Evolutionary conservation across 805 yeast species (phyloP), one percentile per base, ranked within the genome.

Genomic region (Hanseniaspora hatyaiensis): DNA sequence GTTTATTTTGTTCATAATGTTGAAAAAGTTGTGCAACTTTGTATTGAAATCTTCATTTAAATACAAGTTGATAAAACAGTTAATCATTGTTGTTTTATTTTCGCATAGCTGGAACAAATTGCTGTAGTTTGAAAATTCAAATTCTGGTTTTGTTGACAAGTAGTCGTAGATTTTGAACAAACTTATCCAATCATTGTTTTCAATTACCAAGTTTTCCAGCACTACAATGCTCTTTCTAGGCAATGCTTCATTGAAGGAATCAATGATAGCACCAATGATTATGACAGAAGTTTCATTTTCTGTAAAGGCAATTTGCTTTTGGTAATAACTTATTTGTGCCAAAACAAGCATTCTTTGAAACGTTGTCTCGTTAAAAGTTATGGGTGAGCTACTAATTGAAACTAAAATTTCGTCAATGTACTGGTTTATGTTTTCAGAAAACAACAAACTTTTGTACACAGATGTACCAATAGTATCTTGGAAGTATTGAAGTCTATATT

Each of bases 101-200:
- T 18, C 30, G 11, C 22, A 26, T 12, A 29, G 8, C 15, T 11
- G 32, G 22, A 44, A 34, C 8, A 44, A 16, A 12, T 30, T 44
- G 6, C 15, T 12, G 12, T 44, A 44, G 8, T 34, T 15, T 13
- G 4, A 16, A 31, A 29, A 44, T 4, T 20, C n/a, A n/a, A 44
- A 16, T 11, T 34, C 11, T 15, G 29, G 28, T 13, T 19, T 18
- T 12, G 12, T n/a, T 12, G 34, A 19, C 29, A 45, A 45, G 23
- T 16, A 16, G 23, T 45, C 49, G 8, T 37, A 45, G 6, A 45
- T 33, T 15, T 45, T 45, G 13, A 45, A 45, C 3, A 38, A 24
- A 36, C 49, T 40, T 19, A 37, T 9, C 22, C 40, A 28, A 31
- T 45, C 49, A n/a, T 45, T 31, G 20, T 36, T 37, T 15, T 16